Conservation (phyloP, 306 rosid genomes). For the Chamaecrista fasciculata region DNA sequence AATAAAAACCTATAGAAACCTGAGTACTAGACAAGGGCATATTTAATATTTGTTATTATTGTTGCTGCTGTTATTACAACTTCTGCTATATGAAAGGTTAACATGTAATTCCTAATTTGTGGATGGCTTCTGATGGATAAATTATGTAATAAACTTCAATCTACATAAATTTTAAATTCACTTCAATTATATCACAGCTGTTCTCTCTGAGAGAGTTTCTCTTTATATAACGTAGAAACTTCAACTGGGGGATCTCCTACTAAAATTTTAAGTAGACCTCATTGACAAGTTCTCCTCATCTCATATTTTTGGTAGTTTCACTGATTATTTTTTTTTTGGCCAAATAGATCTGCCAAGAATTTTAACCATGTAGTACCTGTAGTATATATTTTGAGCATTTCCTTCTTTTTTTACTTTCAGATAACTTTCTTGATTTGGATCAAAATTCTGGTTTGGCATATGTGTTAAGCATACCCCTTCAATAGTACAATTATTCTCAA, state of each 20-base stretch:
- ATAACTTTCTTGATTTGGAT: too few species aligned
- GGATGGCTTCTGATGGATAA: neutral
- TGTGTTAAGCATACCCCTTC: neutral
- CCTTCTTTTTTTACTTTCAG: too few species aligned
- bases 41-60: neutral
- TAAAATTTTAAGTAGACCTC: neutral
- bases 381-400: too few species aligned
- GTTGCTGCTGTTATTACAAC: neutral
- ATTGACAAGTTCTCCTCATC: neutral
- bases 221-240: neutral
- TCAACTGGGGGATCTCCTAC: neutral
- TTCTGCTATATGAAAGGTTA: neutral
- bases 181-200: neutral
- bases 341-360: neutral
- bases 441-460: neutral
- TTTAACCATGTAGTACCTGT: too few species aligned
- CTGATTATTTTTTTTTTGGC: neutral
- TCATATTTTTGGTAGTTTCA: neutral
- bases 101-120: neutral
- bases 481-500: neutral
- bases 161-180: neutral
- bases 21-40: neutral
- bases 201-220: neutral
- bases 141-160: neutral
- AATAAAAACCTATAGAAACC: neutral